Evolutionary conservation across 1,284 basidiomycete species (phyloP).

Genomic region (Clitocybe nebularis): DNA sequence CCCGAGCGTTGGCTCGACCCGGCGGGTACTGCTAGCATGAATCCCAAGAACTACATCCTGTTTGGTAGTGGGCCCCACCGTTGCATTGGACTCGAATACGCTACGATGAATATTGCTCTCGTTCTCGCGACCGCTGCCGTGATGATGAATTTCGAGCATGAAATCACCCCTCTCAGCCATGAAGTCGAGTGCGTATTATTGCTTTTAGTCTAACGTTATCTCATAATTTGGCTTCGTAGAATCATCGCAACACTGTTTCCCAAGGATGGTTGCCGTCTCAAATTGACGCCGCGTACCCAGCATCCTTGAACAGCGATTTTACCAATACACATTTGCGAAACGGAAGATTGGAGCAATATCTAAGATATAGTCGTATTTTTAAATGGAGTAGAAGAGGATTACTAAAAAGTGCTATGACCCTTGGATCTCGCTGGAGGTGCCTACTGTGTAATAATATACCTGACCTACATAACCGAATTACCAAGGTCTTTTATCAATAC

Average conservation of each 20-base stretch:
- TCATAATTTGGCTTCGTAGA: constrained; percentile 29
- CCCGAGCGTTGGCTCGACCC: constrained; percentile 95
- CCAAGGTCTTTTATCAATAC: too few species aligned
- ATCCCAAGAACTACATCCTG: constrained; percentile 94
- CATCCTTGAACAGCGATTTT: constrained; percentile 5
- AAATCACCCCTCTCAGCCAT: constrained; percentile 74
- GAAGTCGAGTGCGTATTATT: constrained; percentile 73
- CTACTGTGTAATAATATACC: too few species aligned
- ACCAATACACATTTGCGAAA: background rate
- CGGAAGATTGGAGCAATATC: background rate
- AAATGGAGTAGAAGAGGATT: too few species aligned
- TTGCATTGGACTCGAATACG: constrained; percentile 94
- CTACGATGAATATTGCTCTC: constrained; percentile 87
- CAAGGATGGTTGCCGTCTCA: constrained; percentile 84
- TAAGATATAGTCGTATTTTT: background rate
- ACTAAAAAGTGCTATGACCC: too few species aligned
- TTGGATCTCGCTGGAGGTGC: too few species aligned
- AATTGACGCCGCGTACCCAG: constrained; percentile 57
- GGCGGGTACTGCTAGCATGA: constrained; percentile 74
- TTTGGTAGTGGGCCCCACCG: constrained; percentile 93
- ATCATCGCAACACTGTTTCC: constrained; percentile 96
- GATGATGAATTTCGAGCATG: constrained; percentile 88
- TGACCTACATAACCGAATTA: too few species aligned
- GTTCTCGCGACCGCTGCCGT: constrained; percentile 83
- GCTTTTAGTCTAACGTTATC: constrained; percentile 8